Percentiles rank a stretch among this genome's conserved stretches.
phyloP scores from a whole-genome alignment of 805 yeast species.

The Candida ortonii region DNA sequence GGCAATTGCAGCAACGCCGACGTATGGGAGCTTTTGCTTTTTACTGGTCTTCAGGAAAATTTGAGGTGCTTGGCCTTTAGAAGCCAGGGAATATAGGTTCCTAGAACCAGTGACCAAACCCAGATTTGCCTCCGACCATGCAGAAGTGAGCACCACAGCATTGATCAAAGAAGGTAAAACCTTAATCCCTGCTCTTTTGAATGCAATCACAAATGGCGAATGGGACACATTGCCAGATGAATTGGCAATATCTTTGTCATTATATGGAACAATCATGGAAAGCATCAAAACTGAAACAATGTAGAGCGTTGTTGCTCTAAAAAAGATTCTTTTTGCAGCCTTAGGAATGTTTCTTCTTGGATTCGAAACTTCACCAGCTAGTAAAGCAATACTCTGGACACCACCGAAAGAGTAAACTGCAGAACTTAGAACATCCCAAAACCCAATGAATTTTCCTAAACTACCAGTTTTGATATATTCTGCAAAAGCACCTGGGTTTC shows the following conservation, averaged over 20 bases:
- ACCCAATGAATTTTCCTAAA: slow-evolving; percentile 42
- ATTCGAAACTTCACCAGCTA: slow-evolving; percentile 22
- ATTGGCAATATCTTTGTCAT: slow-evolving; percentile 40
- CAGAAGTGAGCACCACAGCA: slow-evolving; percentile 54
- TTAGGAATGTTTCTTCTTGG: slow-evolving; percentile 27
- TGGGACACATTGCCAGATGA: slow-evolving; percentile 54
- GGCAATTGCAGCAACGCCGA: slow-evolving; percentile 47
- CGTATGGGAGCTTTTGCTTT: slow-evolving; percentile 57
- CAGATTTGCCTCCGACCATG: slow-evolving; percentile 63
- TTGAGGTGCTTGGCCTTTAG: slow-evolving; percentile 66
- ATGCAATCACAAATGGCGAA: slow-evolving; percentile 78
- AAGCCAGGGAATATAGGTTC: slow-evolving; percentile 62
- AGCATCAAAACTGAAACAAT: slow-evolving; percentile 34
- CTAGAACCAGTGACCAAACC: slow-evolving; percentile 67
- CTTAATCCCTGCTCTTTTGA: slow-evolving; percentile 55
- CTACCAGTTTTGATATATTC: slow-evolving; percentile 43
- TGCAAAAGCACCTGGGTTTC: slow-evolving; percentile 40
- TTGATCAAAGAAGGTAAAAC: slow-evolving; percentile 71
- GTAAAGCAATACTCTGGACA: slow-evolving; percentile 32
- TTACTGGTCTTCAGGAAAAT: slow-evolving; percentile 56
- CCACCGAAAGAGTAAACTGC: slow-evolving; percentile 60
- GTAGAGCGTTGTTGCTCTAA: slow-evolving; percentile 25
- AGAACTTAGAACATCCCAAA: slow-evolving; percentile 55
- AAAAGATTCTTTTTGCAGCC: slow-evolving; percentile 22
- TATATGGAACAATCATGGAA: slow-evolving; percentile 44